Evolutionary conservation across 495 filamentous ascomycete genomes (phyloP).

Genomic region (Pyronema domesticum): DNA sequence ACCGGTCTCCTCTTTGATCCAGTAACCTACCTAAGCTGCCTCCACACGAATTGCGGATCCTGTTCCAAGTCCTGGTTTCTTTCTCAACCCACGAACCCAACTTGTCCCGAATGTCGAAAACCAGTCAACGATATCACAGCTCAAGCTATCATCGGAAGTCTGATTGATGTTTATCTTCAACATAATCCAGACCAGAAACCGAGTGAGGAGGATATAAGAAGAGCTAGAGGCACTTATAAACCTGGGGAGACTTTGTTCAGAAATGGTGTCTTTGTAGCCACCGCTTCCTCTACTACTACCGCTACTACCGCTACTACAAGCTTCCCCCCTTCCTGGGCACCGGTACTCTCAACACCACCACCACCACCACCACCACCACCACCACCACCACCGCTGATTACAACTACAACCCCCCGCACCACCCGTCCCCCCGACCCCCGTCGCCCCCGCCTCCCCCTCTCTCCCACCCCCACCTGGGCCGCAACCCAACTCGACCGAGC

Average conservation of each 20-base stretch:
- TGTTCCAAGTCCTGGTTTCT: slow-evolving; percentile 92
- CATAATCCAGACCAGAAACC: slow-evolving; percentile 56
- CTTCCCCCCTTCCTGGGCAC: background rate
- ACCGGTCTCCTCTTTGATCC: slow-evolving; percentile 91
- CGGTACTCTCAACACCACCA: background rate
- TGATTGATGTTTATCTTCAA: slow-evolving; percentile 62
- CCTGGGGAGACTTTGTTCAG: slow-evolving; percentile 60
- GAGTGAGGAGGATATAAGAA: slow-evolving; percentile 49
- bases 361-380: background rate
- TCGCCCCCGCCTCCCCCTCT: too few relatives aligned
- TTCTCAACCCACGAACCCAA: slow-evolving; percentile 28
- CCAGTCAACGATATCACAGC: slow-evolving; percentile 63
- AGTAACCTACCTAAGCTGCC: slow-evolving; percentile 87
- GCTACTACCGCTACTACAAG: background rate
- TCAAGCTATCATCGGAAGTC: slow-evolving; percentile 65
- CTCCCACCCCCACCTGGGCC: background rate
- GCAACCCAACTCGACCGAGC: background rate
- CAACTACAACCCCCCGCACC: background rate
- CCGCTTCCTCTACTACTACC: background rate
- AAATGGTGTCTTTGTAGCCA: slow-evolving; percentile 17
- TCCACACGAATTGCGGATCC: slow-evolving; percentile 91
- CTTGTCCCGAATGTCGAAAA: slow-evolving; percentile 80
- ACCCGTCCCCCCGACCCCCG: background rate
- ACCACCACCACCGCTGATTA: background rate
- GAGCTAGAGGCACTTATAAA: slow-evolving; percentile 50